Evolutionary conservation across 2,329 filamentous ascomycete genomes (phyloP).

Genomic region (Sphaerulina vaccinii): DNA sequence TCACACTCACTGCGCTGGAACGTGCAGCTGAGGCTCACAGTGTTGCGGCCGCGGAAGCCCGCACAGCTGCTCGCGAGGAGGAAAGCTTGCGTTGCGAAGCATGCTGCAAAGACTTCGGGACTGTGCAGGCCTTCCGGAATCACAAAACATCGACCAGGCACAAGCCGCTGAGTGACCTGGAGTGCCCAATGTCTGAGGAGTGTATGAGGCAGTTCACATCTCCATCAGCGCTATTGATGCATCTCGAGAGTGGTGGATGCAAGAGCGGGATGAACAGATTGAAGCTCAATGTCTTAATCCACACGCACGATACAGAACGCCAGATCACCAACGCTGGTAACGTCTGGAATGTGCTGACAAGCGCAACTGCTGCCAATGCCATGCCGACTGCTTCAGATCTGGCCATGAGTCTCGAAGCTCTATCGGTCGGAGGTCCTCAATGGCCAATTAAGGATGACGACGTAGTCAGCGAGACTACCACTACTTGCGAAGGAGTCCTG

Average conservation of each 20-base stretch:
- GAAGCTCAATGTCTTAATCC: constrained; percentile 20
- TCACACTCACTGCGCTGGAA: not conserved
- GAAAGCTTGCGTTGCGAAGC: constrained; percentile 17
- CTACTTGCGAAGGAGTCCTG: not conserved
- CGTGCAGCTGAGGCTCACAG: not conserved
- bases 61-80: constrained; percentile 12
- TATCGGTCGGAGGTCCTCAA: not conserved
- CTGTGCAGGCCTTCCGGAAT: constrained; percentile 3
- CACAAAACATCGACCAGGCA: constrained; percentile 25
- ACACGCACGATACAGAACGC: constrained; percentile 17
- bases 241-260: constrained; percentile 23
- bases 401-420: not conserved
- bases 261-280: constrained; percentile 19
- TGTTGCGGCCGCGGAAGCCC: no score
- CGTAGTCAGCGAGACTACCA: not conserved
- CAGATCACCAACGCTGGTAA: constrained; percentile 16
- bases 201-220: constrained; percentile 17
- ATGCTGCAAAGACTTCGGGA: constrained; percentile 16
- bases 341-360: not conserved
- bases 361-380: not conserved
- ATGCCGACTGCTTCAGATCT: not conserved
- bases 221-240: constrained; percentile 19
- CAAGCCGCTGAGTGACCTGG: constrained; percentile 16
- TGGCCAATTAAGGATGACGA: not conserved
- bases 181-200: constrained; percentile 16